Base-by-base conservation (phyloP, 495 filamentous ascomycete species). In the Penicillium paradoxum region DNA sequence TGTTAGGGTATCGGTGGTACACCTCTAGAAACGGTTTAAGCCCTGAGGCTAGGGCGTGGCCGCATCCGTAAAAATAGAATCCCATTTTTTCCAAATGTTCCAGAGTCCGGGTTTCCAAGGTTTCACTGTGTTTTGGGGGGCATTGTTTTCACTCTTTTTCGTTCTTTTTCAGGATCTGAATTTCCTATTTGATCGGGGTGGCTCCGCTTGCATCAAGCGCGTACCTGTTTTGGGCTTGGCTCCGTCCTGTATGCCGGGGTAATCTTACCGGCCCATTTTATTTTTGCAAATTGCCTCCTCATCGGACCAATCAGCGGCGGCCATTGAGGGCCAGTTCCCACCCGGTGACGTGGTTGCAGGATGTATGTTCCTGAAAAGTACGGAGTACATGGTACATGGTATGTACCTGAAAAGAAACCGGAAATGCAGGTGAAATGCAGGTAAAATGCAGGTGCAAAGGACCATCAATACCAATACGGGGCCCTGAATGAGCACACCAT, bases 61-160 rank as follows among this genome's bases (percentile, higher is more conserved):
- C 49, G 49, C 38, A 36, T 27, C 24, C 24, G 14, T 14, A 43
- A 51, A 51, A 51, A 51, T 51, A 51, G 38, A 48, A 37, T 48
- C 11, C 3, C 25, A 36, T 10, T 36, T 47, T 17, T 27, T 6
- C 3, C 14, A 37, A 37, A 48, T 47, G 33, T 46, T 32, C 19
- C 27, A 33, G 1, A 5, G 40, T 18, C n/a, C 4, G n/a, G n/a
- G 25, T 44, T 30, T 47, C 33, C 9, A 8, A 37, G 21, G 4
- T 43, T 30, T 18, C 8, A 17, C 41, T 10, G 14, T 9, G 27
- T 37, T 7, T 24, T 42, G 19, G 39, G 18, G n/a, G n/a, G n/a
- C n/a, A n/a, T n/a, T n/a, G 41, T 43, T 43, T 43, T 25, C 24
- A 24, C 22, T 24, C 8, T 13, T 13, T 43, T 43, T 39, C 36